A percentile compares a stretch with the other conserved stretches of the same genome.
Conservation (phyloP, 169 alveolate genomes). For the Neospora caninum region DNA sequence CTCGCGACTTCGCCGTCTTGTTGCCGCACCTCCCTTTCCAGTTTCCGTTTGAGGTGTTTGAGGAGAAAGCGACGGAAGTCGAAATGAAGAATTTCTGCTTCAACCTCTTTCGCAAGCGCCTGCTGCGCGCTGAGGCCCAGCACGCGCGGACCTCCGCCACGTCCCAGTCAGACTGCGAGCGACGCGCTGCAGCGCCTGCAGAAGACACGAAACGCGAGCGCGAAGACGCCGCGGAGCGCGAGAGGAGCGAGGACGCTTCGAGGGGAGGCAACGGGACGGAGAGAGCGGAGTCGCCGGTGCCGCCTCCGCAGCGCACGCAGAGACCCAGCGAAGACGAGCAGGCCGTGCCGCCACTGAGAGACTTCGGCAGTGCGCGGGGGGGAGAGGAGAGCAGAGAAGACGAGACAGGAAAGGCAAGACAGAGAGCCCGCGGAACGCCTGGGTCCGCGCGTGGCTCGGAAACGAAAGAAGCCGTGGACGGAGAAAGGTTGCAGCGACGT, state of each 20-base stretch:
- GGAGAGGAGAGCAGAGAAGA: background rate
- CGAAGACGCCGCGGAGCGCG: too few relatives aligned
- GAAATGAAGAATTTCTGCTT: constrained; percentile 1
- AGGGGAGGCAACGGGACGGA: too few relatives aligned
- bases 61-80: background rate
- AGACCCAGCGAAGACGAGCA: background rate
- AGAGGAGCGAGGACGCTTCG: too few relatives aligned
- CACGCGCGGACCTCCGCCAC: background rate
- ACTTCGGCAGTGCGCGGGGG: background rate
- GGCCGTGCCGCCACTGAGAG: background rate
- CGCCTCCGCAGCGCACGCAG: background rate
- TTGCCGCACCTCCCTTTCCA: constrained; percentile 6
- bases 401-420: background rate
- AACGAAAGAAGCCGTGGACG: background rate
- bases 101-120: background rate
- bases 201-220: too few relatives aligned
- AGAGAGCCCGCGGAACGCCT: background rate
- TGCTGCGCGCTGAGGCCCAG: background rate
- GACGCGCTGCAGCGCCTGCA: too few relatives aligned
- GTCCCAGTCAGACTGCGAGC: background rate
- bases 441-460: background rate
- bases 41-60: constrained; percentile 26
- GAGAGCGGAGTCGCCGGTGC: too few relatives aligned
- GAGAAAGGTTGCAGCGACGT: background rate
- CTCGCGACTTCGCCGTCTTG: background rate